A percentile compares a stretch with the other conserved stretches of the same genome.
Conservation (phyloP, 108 stramenopile genomes). For the Discostella stelligeroides region DNA sequence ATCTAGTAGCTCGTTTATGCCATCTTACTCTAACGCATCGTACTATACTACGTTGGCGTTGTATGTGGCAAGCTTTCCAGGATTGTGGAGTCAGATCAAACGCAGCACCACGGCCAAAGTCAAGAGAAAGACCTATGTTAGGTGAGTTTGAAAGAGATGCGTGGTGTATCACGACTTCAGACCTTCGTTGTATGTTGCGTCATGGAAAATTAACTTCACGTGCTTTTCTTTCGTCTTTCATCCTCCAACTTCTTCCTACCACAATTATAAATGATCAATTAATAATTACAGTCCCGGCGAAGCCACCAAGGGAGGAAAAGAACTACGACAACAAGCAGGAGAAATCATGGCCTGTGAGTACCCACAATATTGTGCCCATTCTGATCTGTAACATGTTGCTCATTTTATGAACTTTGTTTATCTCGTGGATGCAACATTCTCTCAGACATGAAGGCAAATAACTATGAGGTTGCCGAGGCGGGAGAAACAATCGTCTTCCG, state of each 20-base stretch:
- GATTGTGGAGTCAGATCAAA: slow-evolving; percentile 90
- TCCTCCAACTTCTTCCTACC: background rate
- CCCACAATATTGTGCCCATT: background rate
- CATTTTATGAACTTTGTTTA: background rate
- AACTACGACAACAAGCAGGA: slow-evolving; percentile 83
- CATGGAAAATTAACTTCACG: no score
- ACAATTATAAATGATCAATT: background rate
- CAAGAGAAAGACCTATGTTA: slow-evolving; percentile 86
- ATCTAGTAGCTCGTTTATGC: slow-evolving; percentile 19
- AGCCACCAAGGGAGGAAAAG: slow-evolving; percentile 53
- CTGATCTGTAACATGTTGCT: background rate
- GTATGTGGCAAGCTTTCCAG: slow-evolving; percentile 88
- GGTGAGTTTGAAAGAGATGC: slow-evolving; percentile 26
- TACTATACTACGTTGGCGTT: slow-evolving; percentile 93
- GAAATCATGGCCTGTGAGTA: slow-evolving; percentile 94
- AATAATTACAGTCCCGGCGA: slow-evolving; percentile 46
- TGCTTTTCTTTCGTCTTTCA: background rate
- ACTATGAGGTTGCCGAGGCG: slow-evolving; percentile 90
- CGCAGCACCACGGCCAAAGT: slow-evolving; percentile 89
- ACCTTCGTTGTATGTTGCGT: no score
- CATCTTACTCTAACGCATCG: slow-evolving; percentile 78
- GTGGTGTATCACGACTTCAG: no score
- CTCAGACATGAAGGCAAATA: slow-evolving; percentile 92
- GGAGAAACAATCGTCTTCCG: slow-evolving; percentile 93
- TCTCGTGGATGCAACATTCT: background rate